A percentile compares a stretch with the other conserved stretches of the same genome.
Conservation (phyloP, 1,139 yeast genomes). For the Saccharomyces hybrid region DNA sequence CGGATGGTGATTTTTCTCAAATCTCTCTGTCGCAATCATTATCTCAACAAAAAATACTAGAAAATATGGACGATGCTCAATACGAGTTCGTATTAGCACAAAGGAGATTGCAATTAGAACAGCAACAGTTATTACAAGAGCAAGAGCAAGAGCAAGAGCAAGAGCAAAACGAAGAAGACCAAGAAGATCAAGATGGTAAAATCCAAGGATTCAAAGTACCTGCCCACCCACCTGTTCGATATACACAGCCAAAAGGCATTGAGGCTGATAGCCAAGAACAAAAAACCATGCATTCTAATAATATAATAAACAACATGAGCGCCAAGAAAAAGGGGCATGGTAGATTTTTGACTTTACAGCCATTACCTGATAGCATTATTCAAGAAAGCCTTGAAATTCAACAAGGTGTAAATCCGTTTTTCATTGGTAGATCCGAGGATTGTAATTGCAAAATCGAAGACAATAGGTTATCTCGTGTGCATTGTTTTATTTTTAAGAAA, state of each 20-base stretch:
- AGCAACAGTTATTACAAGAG: slow-evolving; percentile 3
- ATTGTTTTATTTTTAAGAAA: slow-evolving; percentile 60
- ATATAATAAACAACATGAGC: slow-evolving; percentile 7
- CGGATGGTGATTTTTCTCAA: slow-evolving; percentile 31
- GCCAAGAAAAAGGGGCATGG: slow-evolving; percentile 35
- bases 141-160: too few relatives aligned
- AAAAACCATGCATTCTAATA: slow-evolving; percentile 6
- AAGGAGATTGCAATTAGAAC: slow-evolving; percentile 34
- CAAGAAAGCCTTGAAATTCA: slow-evolving; percentile 47
- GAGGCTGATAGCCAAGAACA: slow-evolving; percentile 8
- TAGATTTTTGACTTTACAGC: slow-evolving; percentile 44
- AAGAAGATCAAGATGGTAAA: neutral
- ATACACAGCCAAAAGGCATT: slow-evolving; percentile 23
- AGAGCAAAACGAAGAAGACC: too few relatives aligned
- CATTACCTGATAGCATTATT: slow-evolving; percentile 37
- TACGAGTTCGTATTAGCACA: slow-evolving; percentile 31
- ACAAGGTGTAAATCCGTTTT: slow-evolving; percentile 56
- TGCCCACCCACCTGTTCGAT: slow-evolving; percentile 27
- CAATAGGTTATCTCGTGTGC: slow-evolving; percentile 73
- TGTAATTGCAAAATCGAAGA: slow-evolving; percentile 61
- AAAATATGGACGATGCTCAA: slow-evolving; percentile 37
- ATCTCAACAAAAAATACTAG: slow-evolving; percentile 56
- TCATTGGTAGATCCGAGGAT: slow-evolving; percentile 57
- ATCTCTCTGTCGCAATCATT: slow-evolving; percentile 65
- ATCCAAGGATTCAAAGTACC: slow-evolving; percentile 33